phyloP scores from a whole-genome alignment of 345 rosid genomes.

The Erodium maritimum region DNA sequence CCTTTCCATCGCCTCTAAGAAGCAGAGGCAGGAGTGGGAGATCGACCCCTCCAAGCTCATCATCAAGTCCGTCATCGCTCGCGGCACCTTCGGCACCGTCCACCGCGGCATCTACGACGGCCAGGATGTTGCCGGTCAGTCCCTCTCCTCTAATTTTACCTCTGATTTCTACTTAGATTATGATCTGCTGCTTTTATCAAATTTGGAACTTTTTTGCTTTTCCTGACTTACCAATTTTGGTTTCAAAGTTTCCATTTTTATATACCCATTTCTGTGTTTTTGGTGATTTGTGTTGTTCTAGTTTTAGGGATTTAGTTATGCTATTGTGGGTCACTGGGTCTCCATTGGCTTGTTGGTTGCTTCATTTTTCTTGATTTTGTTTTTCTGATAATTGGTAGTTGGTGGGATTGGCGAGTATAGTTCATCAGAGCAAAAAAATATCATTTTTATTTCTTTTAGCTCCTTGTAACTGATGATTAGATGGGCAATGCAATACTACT shows the following conservation, averaged over 20 bases:
- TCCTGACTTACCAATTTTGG: neutral
- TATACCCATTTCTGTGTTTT: no score
- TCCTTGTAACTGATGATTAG: no score
- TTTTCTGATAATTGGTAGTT: neutral
- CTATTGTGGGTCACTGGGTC: no score
- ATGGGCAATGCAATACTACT: neutral
- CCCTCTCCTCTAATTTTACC: conserved; percentile 7
- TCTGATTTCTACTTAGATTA: no score
- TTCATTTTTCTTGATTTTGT: no score
- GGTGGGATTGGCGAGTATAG: neutral
- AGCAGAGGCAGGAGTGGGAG: conserved; percentile 80
- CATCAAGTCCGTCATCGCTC: conserved; percentile 79
- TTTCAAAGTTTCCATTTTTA: neutral
- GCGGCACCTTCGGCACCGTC: conserved; percentile 95
- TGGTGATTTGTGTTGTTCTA: no score
- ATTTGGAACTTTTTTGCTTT: neutral
- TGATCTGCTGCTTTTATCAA: no score
- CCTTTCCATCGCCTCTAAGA: conserved; percentile 12
- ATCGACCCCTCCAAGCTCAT: conserved; percentile 83
- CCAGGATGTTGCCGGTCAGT: conserved; percentile 88
- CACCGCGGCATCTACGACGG: conserved; percentile 91
- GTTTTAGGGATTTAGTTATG: no score
- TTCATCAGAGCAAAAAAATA: neutral
- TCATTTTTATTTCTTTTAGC: neutral
- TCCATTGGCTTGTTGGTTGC: no score